Percentiles rank a stretch among this genome's conserved stretches.
phyloP scores from a whole-genome alignment of 2,329 filamentous ascomycete genomes.

The Stagonosporopsis cucurbitacearum region DNA sequence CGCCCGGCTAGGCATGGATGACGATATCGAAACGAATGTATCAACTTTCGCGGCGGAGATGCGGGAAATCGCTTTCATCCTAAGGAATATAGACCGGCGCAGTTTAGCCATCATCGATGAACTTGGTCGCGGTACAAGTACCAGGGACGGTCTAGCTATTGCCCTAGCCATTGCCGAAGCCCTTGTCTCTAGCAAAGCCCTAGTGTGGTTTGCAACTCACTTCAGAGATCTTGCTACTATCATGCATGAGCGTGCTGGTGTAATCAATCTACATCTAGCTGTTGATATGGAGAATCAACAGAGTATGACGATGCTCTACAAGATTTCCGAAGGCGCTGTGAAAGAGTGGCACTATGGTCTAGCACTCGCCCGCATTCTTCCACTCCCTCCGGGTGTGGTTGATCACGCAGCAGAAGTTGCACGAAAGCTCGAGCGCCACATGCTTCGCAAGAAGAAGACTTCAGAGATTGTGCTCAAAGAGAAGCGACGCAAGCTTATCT shows the following conservation, averaged over 20 bases:
- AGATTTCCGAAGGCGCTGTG: constrained; percentile 73
- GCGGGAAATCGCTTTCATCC: constrained; percentile 92
- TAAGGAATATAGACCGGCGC: constrained; percentile 77
- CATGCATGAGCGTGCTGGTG: constrained; percentile 75
- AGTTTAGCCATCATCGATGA: constrained; percentile 90
- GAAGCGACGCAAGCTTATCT: constrained; percentile 73
- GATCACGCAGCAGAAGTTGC: constrained; percentile 72
- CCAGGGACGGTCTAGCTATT: constrained; percentile 85
- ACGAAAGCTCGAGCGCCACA: constrained; percentile 63
- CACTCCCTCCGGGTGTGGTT: constrained; percentile 72
- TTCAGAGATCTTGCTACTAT: constrained; percentile 83
- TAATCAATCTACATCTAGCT: constrained; percentile 81
- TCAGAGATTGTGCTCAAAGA: constrained; percentile 65
- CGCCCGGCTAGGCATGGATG: constrained; percentile 83
- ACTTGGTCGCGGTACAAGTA: constrained; percentile 88
- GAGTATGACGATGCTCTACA: constrained; percentile 88
- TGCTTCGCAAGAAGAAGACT: constrained; percentile 64
- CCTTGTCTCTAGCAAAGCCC: constrained; percentile 76
- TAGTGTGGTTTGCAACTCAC: constrained; percentile 94
- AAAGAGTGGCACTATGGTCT: constrained; percentile 81
- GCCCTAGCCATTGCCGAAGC: constrained; percentile 90
- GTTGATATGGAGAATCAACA: constrained; percentile 68
- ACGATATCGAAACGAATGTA: constrained; percentile 86
- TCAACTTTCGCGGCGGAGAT: constrained; percentile 96
- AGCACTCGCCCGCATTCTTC: constrained; percentile 76